Base-by-base conservation (phyloP, 2,329 filamentous ascomycete species). In the Fusarium sp. region DNA sequence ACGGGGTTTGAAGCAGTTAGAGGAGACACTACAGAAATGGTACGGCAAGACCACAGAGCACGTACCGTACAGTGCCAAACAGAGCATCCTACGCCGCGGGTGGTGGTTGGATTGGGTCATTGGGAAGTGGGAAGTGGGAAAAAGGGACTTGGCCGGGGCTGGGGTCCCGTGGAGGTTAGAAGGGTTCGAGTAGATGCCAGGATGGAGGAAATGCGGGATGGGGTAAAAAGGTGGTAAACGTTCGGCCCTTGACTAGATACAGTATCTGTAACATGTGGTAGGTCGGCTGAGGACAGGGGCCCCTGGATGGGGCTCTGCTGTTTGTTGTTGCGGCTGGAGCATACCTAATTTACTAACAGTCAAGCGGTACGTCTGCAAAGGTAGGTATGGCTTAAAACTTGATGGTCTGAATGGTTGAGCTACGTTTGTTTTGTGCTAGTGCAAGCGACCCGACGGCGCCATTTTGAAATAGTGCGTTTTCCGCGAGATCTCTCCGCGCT, bases 271-370 rank as follows among this genome's bases (percentile, higher is more conserved):
- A 65, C 61, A 64, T 64, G 61, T 62, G 61, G 61, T 65, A 64
- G 61, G 61, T 57, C 48, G 56, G 38, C 31, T 42, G 47, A 57
- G 37, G 23, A 53, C 66, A 68, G 55, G 66, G 66, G 47, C 52
- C 43, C 47, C 52, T 41, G 11, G 66, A 68, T 68, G 66, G 66
- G 66, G 66, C 66, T 68, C 66, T 67, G 64, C 63, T 65, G 42
- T 42, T 66, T 66, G 43, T 49, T 68, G 49, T 53, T 62, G 53
- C 63, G 45, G 41, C 49, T 48, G 58, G 42, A 52, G 52, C 51
- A 49, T 49, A 19, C 19, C 19, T 19, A 51, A 55, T 53, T 36
- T 25, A 25, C 23, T 63, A 63, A 51, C 41, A 57, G 51, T 19
- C 19, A 19, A 19, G 19, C 19, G 19, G 19, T 19, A 19, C 19